Conservation (phyloP, 148 eudicot species). For the Bassia scoparia region DNA sequence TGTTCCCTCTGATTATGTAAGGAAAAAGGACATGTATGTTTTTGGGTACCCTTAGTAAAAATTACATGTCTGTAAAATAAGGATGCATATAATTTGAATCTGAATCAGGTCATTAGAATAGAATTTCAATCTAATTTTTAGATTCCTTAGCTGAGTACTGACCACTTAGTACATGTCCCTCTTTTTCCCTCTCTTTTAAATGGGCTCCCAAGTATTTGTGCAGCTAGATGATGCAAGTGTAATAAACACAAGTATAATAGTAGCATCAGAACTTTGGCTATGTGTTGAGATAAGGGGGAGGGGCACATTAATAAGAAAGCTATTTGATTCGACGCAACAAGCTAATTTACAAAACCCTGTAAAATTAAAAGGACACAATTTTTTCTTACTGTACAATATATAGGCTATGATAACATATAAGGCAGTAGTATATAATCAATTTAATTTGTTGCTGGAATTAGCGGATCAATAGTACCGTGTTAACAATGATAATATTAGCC, state of each 20-base stretch:
- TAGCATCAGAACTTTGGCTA: too few relatives aligned
- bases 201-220: too few relatives aligned
- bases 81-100: not conserved
- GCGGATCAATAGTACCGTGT: conserved; percentile 46
- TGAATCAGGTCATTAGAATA: not conserved
- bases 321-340: conserved; percentile 3
- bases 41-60: not conserved
- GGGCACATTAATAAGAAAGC: too few relatives aligned
- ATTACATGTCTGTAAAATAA: not conserved
- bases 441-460: conserved; percentile 35
- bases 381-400: too few relatives aligned
- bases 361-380: too few relatives aligned
- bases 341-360: conserved; percentile 4
- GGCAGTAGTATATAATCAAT: not conserved
- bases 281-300: too few relatives aligned
- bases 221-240: too few relatives aligned
- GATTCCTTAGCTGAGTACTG: too few relatives aligned
- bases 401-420: not conserved
- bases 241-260: too few relatives aligned
- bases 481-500: conserved; percentile 43
- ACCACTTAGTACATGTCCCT: too few relatives aligned
- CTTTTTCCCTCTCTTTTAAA: too few relatives aligned
- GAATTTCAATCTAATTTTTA: too few relatives aligned
- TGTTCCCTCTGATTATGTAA: not conserved
- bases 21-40: not conserved